These are phyloP conservation scores for Candida dubliniensis DNA, from an alignment of 1,139 yeast genomes.

Conservation along the genomic window DNA sequence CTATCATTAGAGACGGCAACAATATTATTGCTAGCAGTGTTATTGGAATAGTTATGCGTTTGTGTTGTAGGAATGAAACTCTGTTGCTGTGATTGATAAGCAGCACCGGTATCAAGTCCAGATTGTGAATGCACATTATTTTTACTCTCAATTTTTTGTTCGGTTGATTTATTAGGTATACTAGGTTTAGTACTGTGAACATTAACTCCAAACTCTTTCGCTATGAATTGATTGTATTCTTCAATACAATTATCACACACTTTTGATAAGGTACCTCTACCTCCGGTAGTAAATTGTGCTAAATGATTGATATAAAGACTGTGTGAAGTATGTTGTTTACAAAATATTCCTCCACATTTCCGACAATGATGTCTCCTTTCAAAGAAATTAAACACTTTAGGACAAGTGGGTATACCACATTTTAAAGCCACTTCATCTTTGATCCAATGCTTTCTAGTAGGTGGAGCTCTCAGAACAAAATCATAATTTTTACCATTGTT, in stretches of 20 bases:
- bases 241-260: conserved; percentile 77
- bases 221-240: conserved; percentile 60
- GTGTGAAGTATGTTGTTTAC: conserved; percentile 65
- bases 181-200: conserved; percentile 6
- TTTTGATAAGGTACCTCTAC: conserved; percentile 69
- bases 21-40: neutral
- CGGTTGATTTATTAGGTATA: neutral
- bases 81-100: neutral
- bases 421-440: conserved; percentile 63
- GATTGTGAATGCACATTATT: neutral
- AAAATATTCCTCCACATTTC: conserved; percentile 88
- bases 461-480: conserved; percentile 42
- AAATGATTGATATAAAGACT: conserved; percentile 60
- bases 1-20: neutral
- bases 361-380: conserved; percentile 94
- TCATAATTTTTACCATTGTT: conserved; percentile 24
- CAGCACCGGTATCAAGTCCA: neutral
- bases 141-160: neutral
- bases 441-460: conserved; percentile 75
- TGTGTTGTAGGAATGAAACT: neutral
- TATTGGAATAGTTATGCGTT: neutral
- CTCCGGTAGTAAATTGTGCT: conserved; percentile 76
- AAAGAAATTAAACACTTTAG: conserved; percentile 63
- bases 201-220: conserved; percentile 40
- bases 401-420: conserved; percentile 64